phyloP scores from a whole-genome alignment of 1,284 basidiomycete species.

The Sphaerobolus stellatus region DNA sequence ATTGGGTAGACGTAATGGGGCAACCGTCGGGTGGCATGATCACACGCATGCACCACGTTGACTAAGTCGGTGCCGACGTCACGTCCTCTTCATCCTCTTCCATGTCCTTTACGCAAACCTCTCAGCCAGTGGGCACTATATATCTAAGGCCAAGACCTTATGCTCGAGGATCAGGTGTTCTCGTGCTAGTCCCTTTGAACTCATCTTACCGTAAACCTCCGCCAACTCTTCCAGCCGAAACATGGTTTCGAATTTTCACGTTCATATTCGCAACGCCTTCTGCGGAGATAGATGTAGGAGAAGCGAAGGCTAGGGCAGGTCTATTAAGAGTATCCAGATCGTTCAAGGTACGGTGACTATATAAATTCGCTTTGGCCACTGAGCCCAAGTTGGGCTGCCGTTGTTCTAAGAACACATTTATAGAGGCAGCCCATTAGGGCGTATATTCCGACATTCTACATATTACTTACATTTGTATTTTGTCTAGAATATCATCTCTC shows the following conservation, averaged over 20 bases:
- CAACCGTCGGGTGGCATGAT: too few species aligned
- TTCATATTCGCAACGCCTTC: slow-evolving; percentile 38
- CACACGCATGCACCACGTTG: too few species aligned
- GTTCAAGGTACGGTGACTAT: slow-evolving; percentile 60
- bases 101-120: too few species aligned
- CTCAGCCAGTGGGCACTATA: too few species aligned
- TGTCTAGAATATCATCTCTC: slow-evolving; percentile 61
- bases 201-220: slow-evolving; percentile 31
- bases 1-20: too few species aligned
- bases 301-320: slow-evolving; percentile 23
- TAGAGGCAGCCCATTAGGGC: neutral
- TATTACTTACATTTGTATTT: neutral
- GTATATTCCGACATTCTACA: neutral
- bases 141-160: slow-evolving; percentile 42
- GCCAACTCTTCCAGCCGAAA: slow-evolving; percentile 61
- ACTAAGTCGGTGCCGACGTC: too few species aligned
- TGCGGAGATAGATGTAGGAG: slow-evolving; percentile 21
- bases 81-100: too few species aligned
- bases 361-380: neutral
- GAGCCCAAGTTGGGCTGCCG: neutral
- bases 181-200: slow-evolving; percentile 63
- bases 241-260: slow-evolving; percentile 65
- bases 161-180: slow-evolving; percentile 47
- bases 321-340: slow-evolving; percentile 66
- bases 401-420: neutral